Evolutionary conservation across 2,329 filamentous ascomycete species (phyloP).

Genomic region (Cladosporium velox): DNA sequence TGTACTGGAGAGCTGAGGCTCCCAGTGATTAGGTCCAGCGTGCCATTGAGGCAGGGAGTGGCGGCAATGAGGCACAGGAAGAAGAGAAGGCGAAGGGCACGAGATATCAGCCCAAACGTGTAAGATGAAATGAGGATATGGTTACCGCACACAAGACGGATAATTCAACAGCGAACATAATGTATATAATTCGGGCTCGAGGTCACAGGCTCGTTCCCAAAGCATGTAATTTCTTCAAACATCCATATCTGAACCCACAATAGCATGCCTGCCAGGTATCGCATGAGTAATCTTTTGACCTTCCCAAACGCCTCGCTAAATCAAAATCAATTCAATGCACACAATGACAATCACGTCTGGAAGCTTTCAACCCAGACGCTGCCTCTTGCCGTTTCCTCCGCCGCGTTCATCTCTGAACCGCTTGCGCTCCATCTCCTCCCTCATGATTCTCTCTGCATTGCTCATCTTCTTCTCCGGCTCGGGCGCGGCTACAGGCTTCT

Average conservation of each 20-base stretch:
- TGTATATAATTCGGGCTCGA: constrained; percentile 9
- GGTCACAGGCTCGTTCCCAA: neutral
- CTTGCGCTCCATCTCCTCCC: constrained; percentile 53
- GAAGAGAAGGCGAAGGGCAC: neutral
- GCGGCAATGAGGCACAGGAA: neutral
- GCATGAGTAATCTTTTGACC: neutral
- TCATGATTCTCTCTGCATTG: constrained; percentile 87
- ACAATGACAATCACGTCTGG: constrained; percentile 16
- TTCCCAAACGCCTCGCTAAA: constrained; percentile 21
- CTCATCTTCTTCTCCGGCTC: constrained; percentile 80
- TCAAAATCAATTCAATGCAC: constrained; percentile 1
- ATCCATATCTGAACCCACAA: neutral
- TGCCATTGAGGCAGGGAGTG: too few relatives aligned
- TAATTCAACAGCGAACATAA: neutral
- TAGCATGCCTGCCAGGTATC: constrained; percentile 22
- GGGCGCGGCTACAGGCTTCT: constrained; percentile 58
- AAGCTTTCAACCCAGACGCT: constrained; percentile 28
- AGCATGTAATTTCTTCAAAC: neutral
- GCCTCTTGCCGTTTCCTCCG: constrained; percentile 30
- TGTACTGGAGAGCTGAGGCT: neutral
- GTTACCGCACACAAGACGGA: neutral
- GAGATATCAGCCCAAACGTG: neutral
- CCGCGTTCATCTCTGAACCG: constrained; percentile 37
- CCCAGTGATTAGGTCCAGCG: too few relatives aligned
- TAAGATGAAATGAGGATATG: neutral